Evolutionary conservation across 177 flowering plant species (phyloP), one percentile per base, ranked within the genome.

Genomic region (Telopea speciosissima): DNA sequence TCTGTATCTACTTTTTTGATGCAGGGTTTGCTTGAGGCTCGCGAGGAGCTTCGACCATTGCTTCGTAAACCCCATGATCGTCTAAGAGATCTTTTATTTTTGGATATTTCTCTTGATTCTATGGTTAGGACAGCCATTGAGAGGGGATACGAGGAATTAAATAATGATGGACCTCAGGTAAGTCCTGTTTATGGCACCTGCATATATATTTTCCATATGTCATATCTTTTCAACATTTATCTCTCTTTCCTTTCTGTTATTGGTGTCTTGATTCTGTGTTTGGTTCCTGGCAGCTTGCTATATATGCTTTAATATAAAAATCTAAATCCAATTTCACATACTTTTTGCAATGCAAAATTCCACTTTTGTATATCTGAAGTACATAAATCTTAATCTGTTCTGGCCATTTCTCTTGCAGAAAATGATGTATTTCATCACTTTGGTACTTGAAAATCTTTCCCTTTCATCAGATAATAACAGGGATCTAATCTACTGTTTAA

Each of bases 101-200:
- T 95, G 85, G 99, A 95, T 79, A 81, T 92, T 82, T 89, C 97
- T 40, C 94, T 92, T 68, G 99, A 95, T 77, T 91, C 99, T 56
- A 81, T 93, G 54, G 97, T 91, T 65, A 87, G 99, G 77, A 95
- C 97, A 74, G 94, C 87, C 68, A 79, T 91, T 72, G 99, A 95
- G 74, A 89, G 99, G 85, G 96, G 96, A 49, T 92, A 90, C 66
- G 97, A 91, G 79, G 96, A 85, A 80, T 76, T 95, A 73, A 91
- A 86, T 72, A 76, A 82, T 77, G 90, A 91, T 73, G 85, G 84
- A 67, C 93, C 97, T 24, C 94, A 95, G 94, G 99, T 92, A 81
- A 58, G 31, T 70, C 60, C 33, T 67, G 45, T 58, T 73, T 40
- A 49, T 67, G 22, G 56, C 45, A 23, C 40, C 3, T 36, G 40